These are phyloP conservation scores for Acanthamoeba culbertsoni DNA, from an alignment of 208 protist species.

Conservation along the genomic window DNA sequence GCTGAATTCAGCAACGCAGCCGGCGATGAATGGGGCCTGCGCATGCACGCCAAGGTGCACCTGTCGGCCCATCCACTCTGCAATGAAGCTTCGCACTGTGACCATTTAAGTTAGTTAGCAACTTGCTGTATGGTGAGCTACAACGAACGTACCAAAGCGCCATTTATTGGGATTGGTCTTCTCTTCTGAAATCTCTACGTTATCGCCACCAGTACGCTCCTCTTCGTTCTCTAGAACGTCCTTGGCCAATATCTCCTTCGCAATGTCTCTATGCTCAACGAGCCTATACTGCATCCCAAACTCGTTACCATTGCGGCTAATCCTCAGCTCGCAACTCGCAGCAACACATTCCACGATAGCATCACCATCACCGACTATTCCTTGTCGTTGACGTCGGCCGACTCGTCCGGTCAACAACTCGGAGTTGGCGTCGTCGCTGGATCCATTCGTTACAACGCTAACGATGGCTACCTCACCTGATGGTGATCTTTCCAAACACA, in stretches of 20 bases:
- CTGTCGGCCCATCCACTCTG: not conserved
- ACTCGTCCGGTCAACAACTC: not conserved
- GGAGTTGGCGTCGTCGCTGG: not conserved
- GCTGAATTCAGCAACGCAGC: not conserved
- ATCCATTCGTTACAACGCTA: not conserved
- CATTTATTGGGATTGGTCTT: not conserved
- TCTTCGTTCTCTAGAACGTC: not conserved
- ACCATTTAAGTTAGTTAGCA: not conserved
- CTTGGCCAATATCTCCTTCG: not conserved
- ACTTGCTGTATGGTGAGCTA: not conserved
- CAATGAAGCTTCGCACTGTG: not conserved
- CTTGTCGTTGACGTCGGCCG: not conserved
- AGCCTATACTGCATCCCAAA: not conserved
- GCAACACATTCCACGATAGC: not conserved
- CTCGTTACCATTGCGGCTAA: not conserved
- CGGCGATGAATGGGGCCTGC: not conserved
- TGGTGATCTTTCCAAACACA: not conserved
- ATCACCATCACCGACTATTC: not conserved
- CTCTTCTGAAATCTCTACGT: too few relatives aligned
- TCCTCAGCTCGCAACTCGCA: not conserved
- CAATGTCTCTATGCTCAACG: not conserved
- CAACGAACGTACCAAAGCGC: not conserved
- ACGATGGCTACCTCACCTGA: not conserved
- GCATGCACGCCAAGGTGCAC: not conserved
- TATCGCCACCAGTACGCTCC: not conserved